A percentile compares a stretch with the other conserved stretches of the same genome.
phyloP scores from a whole-genome alignment of 495 filamentous ascomycete species.

The Penicillium silybi region DNA sequence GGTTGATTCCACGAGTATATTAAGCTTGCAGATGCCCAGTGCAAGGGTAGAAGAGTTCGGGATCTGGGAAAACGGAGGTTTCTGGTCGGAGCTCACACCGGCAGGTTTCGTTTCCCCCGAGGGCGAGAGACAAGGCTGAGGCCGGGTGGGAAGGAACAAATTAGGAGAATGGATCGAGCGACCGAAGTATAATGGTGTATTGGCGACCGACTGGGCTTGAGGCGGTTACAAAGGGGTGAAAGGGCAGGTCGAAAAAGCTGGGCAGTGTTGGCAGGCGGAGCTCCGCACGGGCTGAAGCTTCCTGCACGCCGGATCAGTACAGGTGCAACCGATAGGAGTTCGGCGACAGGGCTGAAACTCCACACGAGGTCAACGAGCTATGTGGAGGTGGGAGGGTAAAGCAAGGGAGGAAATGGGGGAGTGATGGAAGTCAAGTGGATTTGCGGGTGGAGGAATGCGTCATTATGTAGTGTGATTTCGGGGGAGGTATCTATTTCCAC shows the following conservation, averaged over 20 bases:
- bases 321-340: constrained; percentile 4
- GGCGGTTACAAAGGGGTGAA: neutral
- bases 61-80: neutral
- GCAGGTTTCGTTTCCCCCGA: neutral
- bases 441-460: constrained; percentile 35
- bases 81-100: neutral
- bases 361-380: constrained; percentile 14
- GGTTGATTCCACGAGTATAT: constrained; percentile 18
- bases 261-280: constrained; percentile 13
- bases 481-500: constrained; percentile 13
- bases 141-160: neutral
- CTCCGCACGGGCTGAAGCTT: constrained; percentile 18
- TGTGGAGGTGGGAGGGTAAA: constrained; percentile 19
- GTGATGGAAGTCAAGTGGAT: constrained; percentile 12
- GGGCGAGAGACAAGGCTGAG: neutral
- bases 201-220: neutral
- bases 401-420: constrained; percentile 13
- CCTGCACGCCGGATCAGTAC: constrained; percentile 21
- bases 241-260: constrained; percentile 2
- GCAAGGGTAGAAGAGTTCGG: constrained; percentile 1
- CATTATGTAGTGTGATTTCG: constrained; percentile 33
- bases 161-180: neutral
- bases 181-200: neutral
- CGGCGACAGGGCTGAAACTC: constrained; percentile 19
- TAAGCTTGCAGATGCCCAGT: constrained; percentile 15